Percentiles rank a stretch among this genome's conserved stretches.
These are phyloP conservation scores for Thalassiosira exigua DNA, from an alignment of 352 stramenopile species.

Conservation along the genomic window DNA sequence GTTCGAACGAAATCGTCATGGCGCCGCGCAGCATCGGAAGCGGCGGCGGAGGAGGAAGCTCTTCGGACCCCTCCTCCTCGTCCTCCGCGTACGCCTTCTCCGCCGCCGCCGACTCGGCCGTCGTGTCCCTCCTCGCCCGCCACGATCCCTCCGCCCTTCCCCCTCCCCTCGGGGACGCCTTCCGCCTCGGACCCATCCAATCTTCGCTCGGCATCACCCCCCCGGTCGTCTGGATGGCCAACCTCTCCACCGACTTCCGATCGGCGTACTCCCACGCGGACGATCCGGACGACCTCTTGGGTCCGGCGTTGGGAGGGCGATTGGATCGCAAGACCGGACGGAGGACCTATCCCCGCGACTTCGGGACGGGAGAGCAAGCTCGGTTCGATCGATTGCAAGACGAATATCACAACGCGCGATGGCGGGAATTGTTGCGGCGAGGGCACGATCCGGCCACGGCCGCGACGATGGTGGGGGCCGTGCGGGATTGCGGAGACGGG, in stretches of 20 bases:
- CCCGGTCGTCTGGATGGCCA: slow-evolving; percentile 39
- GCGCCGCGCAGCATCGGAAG: too few relatives aligned
- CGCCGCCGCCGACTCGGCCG: slow-evolving; percentile 20
- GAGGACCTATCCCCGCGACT: slow-evolving; percentile 10
- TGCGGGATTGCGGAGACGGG: too few relatives aligned
- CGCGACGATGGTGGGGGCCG: too few relatives aligned
- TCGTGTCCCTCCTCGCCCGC: slow-evolving; percentile 38
- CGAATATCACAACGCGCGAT: too few relatives aligned
- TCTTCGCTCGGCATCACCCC: slow-evolving; percentile 22
- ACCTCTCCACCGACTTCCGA: slow-evolving; percentile 31
- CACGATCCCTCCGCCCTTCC: slow-evolving; percentile 26
- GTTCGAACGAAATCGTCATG: too few relatives aligned
- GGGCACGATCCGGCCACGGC: too few relatives aligned
- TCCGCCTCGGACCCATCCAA: slow-evolving; percentile 38
- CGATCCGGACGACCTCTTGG: slow-evolving; percentile 23
- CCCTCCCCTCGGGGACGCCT: background rate
- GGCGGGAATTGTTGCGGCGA: too few relatives aligned
- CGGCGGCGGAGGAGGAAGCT: too few relatives aligned
- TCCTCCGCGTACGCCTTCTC: too few relatives aligned
- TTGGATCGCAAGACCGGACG: background rate
- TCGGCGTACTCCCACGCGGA: slow-evolving; percentile 17
- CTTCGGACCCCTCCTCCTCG: too few relatives aligned
- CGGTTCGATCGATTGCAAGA: too few relatives aligned
- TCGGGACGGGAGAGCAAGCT: too few relatives aligned
- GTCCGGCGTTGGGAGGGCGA: background rate